Evolutionary conservation across 768 basidiomycete species (phyloP).

Genomic region (Russula earlei): DNA sequence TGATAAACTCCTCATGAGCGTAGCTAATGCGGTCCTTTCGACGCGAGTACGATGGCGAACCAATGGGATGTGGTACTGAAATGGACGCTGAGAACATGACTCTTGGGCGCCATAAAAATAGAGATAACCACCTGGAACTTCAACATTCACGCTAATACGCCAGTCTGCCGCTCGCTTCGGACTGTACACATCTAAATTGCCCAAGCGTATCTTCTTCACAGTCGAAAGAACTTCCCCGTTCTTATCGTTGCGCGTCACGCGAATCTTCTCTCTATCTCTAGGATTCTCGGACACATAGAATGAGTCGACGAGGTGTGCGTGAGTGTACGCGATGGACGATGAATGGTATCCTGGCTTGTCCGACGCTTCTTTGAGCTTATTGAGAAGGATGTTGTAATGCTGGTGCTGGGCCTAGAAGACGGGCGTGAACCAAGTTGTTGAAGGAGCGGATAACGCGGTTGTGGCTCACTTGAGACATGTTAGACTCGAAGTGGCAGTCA

Average conservation of each 20-base stretch:
- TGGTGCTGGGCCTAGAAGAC: constrained; percentile 69
- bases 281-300: constrained; percentile 49
- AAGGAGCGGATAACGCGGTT: background rate
- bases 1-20: constrained; percentile 82
- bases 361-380: constrained; percentile 58
- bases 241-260: constrained; percentile 79
- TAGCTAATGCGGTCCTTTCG: constrained; percentile 91
- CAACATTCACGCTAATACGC: constrained; percentile 88
- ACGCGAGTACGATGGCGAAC: constrained; percentile 49
- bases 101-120: background rate
- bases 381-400: constrained; percentile 81
- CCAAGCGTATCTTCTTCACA: constrained; percentile 74
- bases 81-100: background rate
- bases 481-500: constrained; percentile 78
- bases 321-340: constrained; percentile 61
- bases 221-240: constrained; percentile 56
- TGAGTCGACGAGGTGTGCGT: constrained; percentile 69
- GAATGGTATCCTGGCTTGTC: constrained; percentile 41
- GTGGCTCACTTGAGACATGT: constrained; percentile 75
- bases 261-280: constrained; percentile 47
- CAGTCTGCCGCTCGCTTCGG: constrained; percentile 83
- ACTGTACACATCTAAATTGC: constrained; percentile 78
- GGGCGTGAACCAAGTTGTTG: background rate
- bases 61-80: constrained; percentile 59
- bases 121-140: constrained; percentile 63